These are phyloP conservation scores for Cladosporium oxysporum DNA, from an alignment of 2,329 filamentous ascomycete species.

Conservation along the genomic window DNA sequence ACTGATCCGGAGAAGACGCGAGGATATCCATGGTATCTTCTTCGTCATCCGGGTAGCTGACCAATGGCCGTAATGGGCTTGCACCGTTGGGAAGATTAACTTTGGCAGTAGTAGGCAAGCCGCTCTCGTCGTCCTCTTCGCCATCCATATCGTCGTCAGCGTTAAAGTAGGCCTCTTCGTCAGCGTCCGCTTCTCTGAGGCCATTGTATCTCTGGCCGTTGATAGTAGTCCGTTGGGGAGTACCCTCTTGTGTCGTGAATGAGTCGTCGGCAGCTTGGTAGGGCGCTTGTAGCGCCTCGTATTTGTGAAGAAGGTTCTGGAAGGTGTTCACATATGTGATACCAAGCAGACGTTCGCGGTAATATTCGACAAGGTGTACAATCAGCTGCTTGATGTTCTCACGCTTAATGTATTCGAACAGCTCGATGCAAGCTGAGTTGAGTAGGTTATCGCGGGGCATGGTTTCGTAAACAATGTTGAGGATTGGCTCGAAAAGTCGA, in stretches of 20 bases:
- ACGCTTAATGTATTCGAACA: constrained; percentile 84
- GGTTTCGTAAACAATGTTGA: constrained; percentile 79
- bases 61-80: constrained; percentile 70
- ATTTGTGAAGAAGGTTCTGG: constrained; percentile 70
- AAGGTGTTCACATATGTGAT: constrained; percentile 88
- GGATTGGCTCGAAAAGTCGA: constrained; percentile 77
- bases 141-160: constrained; percentile 84
- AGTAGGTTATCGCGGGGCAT: constrained; percentile 91
- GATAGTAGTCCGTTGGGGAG: constrained; percentile 45
- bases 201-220: constrained; percentile 62
- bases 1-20: constrained; percentile 51
- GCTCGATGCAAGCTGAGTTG: constrained; percentile 88
- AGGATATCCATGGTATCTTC: constrained; percentile 54
- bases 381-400: constrained; percentile 80
- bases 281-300: constrained; percentile 67
- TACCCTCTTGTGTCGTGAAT: constrained; percentile 68
- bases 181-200: constrained; percentile 79
- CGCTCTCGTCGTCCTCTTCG: constrained; percentile 43
- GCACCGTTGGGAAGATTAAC: constrained; percentile 59
- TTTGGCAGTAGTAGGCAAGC: constrained; percentile 38
- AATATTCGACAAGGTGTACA: constrained; percentile 79
- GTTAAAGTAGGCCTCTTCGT: constrained; percentile 94
- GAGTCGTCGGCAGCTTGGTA: constrained; percentile 55
- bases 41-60: constrained; percentile 77
- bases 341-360: constrained; percentile 71